Evolutionary conservation across 768 basidiomycete species (phyloP).

Genomic region (Suillus hirtellus): DNA sequence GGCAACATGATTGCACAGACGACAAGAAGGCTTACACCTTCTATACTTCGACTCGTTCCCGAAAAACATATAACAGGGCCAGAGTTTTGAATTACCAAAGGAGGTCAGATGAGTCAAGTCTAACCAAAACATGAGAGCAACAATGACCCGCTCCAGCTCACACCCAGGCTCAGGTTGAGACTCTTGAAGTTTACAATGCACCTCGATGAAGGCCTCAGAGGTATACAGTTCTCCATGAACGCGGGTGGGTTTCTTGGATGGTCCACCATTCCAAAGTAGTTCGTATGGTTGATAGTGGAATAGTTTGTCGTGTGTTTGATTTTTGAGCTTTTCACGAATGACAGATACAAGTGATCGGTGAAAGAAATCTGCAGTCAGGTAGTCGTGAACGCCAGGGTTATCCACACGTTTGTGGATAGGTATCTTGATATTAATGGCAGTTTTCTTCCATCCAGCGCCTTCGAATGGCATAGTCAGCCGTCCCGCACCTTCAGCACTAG

Average conservation of each 20-base stretch:
- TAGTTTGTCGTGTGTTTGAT: conserved; percentile 4
- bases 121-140: conserved; percentile 31
- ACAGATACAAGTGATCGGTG: conserved; percentile 17
- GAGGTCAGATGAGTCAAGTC: conserved; percentile 33
- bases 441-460: conserved; percentile 21
- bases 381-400: conserved; percentile 12
- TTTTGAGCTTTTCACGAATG: conserved; percentile 18
- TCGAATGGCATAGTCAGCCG: background rate
- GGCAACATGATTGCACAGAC: conserved; percentile 13
- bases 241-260: background rate
- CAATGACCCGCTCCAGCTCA: conserved; percentile 16
- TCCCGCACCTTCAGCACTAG: background rate
- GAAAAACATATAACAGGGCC: conserved; percentile 28
- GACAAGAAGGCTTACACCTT: conserved; percentile 18
- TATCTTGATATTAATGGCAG: conserved; percentile 8
- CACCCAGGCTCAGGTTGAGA: conserved; percentile 18
- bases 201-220: conserved; percentile 11
- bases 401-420: conserved; percentile 11
- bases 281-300: conserved; percentile 27
- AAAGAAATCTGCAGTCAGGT: conserved; percentile 6
- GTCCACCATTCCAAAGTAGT: conserved; percentile 13
- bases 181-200: conserved; percentile 15
- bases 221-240: conserved; percentile 25
- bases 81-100: conserved; percentile 30
- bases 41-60: conserved; percentile 25